A percentile compares a stretch with the other conserved stretches of the same genome.
Evolutionary conservation across 176 grass and related monocot genomes (phyloP).

Genomic region (Aegilops tauschii): DNA sequence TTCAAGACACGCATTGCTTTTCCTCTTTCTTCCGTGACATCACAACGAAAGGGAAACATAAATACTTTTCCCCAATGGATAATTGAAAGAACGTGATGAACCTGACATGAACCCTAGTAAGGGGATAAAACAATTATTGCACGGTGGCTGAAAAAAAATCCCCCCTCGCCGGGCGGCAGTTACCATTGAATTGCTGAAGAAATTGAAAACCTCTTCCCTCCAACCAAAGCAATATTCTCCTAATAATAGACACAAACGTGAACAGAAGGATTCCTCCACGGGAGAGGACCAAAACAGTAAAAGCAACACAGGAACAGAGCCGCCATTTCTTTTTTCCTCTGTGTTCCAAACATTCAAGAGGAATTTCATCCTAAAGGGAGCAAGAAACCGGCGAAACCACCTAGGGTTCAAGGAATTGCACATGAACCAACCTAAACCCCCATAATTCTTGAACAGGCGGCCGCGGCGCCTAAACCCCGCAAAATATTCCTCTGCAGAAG

Average conservation of each 20-base stretch:
- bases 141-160: not conserved
- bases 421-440: not conserved
- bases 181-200: constrained; percentile 6
- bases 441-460: not conserved
- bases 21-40: constrained; percentile 18
- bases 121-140: not conserved
- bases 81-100: not conserved
- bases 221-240: not conserved
- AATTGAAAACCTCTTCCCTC: not conserved
- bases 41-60: not conserved
- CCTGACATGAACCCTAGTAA: constrained; percentile 9
- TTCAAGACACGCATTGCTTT: not conserved
- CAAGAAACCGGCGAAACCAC: not conserved
- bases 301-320: not conserved
- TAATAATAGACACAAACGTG: not conserved
- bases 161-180: not conserved
- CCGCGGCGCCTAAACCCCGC: constrained; percentile 10
- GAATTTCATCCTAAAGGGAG: not conserved
- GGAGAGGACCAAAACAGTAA: not conserved
- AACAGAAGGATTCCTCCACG: not conserved
- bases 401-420: not conserved
- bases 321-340: not conserved
- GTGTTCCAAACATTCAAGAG: not conserved
- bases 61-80: not conserved
- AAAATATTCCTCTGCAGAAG: not conserved